Evolutionary conservation across 352 stramenopile genomes (phyloP), one percentile per base, ranked within the genome.

Genomic region (Saprolegnia parasitica): DNA sequence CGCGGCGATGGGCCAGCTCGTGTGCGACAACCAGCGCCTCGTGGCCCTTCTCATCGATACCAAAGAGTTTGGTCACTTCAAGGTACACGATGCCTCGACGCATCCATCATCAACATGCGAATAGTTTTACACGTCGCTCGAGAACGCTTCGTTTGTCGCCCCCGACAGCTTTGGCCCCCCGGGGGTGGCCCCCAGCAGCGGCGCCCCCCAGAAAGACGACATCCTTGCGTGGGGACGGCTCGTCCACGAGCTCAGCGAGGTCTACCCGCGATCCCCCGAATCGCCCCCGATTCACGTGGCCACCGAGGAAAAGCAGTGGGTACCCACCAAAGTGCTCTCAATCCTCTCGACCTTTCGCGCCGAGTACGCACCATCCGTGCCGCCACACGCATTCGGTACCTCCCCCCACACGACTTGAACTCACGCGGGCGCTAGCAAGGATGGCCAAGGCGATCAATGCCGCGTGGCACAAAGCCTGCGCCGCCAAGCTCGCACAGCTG

Each of bases 51-150:
- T 67, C 8, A n/a, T 23, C 9, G 46, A 67, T 56, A 67, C 60
- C 1, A 18, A 54, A 56, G 60, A 67, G 40, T 67, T 55, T 24
- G 56, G 0, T 10, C 60, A 67, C 18, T 67, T 67, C 60, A 67
- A 67, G 32, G 60, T 67, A 56, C 23, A 5, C 29, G n/a, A n/a
- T 8, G 3, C 24, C 9, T 16, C 20, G 3, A 60, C 35, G 52
- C 52, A 39, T 24, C 9, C 26, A 18, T 29, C 50, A 35, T 35
- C 50, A 29, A 6, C 23, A 4, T 65, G 20, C 6, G 60, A 35
- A 6, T 67, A 67, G 60, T 54, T 67, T 16, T 67, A 67, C 46
- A 56, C 37, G 21, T 26, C 60, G 8, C 60, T 67, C n/a, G 60
- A 67, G 9, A 16, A 56, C 10, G 40, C 26, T 21, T 67, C 60